Evolutionary conservation across 805 yeast species (phyloP).

Genomic region (Monosporozyma solicola): DNA sequence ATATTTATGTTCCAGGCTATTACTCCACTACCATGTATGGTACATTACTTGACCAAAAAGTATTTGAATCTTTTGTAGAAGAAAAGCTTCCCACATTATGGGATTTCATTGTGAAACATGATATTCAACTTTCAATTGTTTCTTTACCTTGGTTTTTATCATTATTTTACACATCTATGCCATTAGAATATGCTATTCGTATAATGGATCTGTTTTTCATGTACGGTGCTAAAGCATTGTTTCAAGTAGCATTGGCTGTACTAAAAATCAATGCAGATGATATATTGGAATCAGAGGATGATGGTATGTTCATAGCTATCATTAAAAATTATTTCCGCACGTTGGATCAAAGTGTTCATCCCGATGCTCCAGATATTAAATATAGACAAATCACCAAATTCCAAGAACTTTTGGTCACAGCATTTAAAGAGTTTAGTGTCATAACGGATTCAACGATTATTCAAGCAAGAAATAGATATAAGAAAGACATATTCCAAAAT

Average conservation of each 20-base stretch:
- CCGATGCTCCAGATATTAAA: constrained; percentile 55
- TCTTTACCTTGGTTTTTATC: constrained; percentile 96
- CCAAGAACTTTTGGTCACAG: constrained; percentile 82
- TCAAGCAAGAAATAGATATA: constrained; percentile 59
- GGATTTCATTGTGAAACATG: constrained; percentile 68
- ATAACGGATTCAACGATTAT: constrained; percentile 67
- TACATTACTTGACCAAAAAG: constrained; percentile 85
- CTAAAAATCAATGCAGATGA: constrained; percentile 81
- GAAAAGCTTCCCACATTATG: constrained; percentile 83
- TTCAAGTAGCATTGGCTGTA: constrained; percentile 91
- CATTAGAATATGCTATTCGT: constrained; percentile 84
- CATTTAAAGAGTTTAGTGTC: constrained; percentile 81
- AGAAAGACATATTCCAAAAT: constrained; percentile 71
- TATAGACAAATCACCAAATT: constrained; percentile 67
- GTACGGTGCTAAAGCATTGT: constrained; percentile 81
- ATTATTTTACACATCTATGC: constrained; percentile 85
- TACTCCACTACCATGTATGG: constrained; percentile 98
- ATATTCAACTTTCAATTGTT: constrained; percentile 86
- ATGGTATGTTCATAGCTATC: constrained; percentile 81
- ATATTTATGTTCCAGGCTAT: constrained; percentile 84
- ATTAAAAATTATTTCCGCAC: constrained; percentile 73
- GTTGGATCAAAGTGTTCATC: constrained; percentile 72
- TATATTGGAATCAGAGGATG: constrained; percentile 72
- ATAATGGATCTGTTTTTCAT: constrained; percentile 83
- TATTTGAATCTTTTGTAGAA: constrained; percentile 82